Evolutionary conservation across 139 green algal species (phyloP).

Genomic region (Raphidocelis subcapitata): DNA sequence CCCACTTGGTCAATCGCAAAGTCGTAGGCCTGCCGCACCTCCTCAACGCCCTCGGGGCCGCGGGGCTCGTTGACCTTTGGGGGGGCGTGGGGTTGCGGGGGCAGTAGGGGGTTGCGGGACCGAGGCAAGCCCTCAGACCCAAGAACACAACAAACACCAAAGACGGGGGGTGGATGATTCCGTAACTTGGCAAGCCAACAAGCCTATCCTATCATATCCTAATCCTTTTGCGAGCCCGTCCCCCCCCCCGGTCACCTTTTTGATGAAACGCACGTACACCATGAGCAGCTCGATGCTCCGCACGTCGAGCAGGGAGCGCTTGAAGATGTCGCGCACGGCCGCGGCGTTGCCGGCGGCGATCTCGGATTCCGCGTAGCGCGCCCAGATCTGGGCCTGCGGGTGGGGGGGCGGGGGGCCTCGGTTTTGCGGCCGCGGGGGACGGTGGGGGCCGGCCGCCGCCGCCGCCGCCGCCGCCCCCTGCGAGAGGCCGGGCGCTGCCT

Average conservation of each 20-base stretch:
- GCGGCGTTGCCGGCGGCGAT: constrained; percentile 19
- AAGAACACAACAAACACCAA: neutral
- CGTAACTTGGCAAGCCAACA: neutral
- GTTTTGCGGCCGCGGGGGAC: neutral
- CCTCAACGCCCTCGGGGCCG: constrained; percentile 45
- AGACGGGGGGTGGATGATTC: neutral
- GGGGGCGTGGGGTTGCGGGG: neutral
- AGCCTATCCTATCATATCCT: neutral
- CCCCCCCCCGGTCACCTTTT: constrained; percentile 30
- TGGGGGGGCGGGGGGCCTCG: neutral
- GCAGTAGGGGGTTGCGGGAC: neutral
- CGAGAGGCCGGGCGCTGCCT: neutral
- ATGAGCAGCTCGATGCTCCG: constrained; percentile 76
- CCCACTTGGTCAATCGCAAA: constrained; percentile 86
- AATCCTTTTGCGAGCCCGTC: neutral
- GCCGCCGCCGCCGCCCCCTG: neutral
- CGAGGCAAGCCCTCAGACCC: neutral
- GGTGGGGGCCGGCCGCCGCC: neutral
- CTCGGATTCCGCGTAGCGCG: constrained; percentile 34
- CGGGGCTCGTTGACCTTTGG: constrained; percentile 10
- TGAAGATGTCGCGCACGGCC: constrained; percentile 69
- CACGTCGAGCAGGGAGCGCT: constrained; percentile 77
- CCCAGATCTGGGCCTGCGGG: constrained; percentile 28
- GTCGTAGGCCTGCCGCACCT: constrained; percentile 79
- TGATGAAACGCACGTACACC: constrained; percentile 85